A percentile compares a stretch with the other conserved stretches of the same genome.
Evolutionary conservation across 495 filamentous ascomycete species (phyloP).

Genomic region (Aspergillus affinis): DNA sequence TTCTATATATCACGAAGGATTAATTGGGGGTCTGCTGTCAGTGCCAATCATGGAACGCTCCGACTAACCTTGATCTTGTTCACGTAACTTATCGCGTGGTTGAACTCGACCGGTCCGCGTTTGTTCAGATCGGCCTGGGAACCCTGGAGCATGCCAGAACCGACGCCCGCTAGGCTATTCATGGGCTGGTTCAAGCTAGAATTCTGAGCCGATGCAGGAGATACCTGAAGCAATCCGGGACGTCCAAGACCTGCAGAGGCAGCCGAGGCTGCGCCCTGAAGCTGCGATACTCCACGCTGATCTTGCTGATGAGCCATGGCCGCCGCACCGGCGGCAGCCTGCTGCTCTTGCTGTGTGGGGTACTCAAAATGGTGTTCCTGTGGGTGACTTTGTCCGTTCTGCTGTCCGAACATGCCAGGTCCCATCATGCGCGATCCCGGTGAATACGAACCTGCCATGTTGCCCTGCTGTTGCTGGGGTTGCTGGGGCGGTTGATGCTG

Average conservation of each 20-base stretch:
- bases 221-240: conserved; percentile 41
- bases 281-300: conserved; percentile 76
- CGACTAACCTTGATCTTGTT: conserved; percentile 94
- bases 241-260: conserved; percentile 50
- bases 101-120: conserved; percentile 95
- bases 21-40: not conserved
- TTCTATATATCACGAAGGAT: conserved; percentile 54
- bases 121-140: conserved; percentile 70
- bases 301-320: conserved; percentile 71
- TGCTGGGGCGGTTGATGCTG: conserved; percentile 57
- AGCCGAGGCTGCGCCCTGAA: conserved; percentile 73
- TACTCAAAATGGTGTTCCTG: conserved; percentile 49
- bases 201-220: conserved; percentile 46
- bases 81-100: conserved; percentile 99
- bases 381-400: conserved; percentile 37
- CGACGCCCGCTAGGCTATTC: conserved; percentile 46
- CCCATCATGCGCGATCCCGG: conserved; percentile 45
- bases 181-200: conserved; percentile 49
- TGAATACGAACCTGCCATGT: conserved; percentile 42
- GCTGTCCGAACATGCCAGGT: conserved; percentile 38
- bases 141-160: conserved; percentile 47
- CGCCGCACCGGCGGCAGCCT: conserved; percentile 47
- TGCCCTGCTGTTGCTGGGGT: conserved; percentile 22
- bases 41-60: not conserved
- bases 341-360: conserved; percentile 46